A percentile compares a stretch with the other conserved stretches of the same genome.
phyloP scores from a whole-genome alignment of 2,329 filamentous ascomycete species.

The Calonectria henricotiae region DNA sequence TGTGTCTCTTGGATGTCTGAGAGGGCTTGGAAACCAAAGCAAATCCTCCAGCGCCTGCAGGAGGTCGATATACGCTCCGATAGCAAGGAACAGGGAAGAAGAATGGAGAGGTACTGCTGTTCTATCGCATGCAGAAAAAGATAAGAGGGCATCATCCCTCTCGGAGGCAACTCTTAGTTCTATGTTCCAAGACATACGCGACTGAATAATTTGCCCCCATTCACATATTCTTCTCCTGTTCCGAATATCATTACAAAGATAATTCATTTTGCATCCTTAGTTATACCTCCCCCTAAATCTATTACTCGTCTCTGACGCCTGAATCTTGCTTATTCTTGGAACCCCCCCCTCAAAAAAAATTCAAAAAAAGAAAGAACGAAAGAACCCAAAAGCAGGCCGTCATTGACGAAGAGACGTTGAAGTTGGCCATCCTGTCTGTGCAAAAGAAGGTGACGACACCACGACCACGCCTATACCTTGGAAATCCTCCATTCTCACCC shows the following conservation, averaged over 20 bases:
- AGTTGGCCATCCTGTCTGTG: background rate
- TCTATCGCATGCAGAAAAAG: background rate
- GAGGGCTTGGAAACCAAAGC: conserved; percentile 35
- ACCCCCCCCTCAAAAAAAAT: no score
- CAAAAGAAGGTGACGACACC: background rate
- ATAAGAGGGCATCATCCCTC: conserved; percentile 23
- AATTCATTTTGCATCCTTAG: background rate
- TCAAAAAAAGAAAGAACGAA: background rate
- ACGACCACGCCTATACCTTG: no score
- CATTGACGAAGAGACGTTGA: background rate
- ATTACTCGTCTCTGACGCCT: background rate
- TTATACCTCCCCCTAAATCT: background rate
- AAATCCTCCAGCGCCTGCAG: conserved; percentile 28
- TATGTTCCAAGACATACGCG: conserved; percentile 13
- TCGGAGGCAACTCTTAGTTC: background rate
- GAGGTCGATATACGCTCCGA: conserved; percentile 9
- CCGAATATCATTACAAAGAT: conserved; percentile 17
- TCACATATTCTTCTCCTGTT: conserved; percentile 9
- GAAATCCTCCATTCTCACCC: background rate
- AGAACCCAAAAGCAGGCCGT: background rate
- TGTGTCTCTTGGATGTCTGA: conserved; percentile 42
- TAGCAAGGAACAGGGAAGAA: conserved; percentile 16
- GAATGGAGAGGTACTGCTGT: conserved; percentile 4
- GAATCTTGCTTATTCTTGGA: conserved; percentile 2
- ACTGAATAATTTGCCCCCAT: background rate